Conservation (phyloP, 1,284 basidiomycete species). For the Thelephora terrestris region DNA sequence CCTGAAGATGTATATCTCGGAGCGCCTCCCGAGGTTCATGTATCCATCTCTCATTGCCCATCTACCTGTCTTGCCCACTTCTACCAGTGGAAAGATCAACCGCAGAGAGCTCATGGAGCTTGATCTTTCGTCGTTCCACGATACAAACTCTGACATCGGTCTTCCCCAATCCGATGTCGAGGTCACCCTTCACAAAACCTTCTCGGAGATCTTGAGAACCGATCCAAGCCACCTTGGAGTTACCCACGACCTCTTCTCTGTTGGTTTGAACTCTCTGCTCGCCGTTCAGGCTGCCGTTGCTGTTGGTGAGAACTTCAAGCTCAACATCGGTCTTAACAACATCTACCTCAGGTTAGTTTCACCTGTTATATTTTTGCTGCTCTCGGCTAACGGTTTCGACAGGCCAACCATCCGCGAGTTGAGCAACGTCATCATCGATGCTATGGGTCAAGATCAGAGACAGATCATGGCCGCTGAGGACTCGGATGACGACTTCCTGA, state of each 20-base stretch:
- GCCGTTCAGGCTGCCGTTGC: conserved; percentile 20
- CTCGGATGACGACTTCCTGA: conserved; percentile 8
- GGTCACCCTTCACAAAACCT: conserved; percentile 17
- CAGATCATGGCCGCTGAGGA: conserved; percentile 11
- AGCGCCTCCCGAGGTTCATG: conserved; percentile 22
- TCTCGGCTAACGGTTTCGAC: background rate
- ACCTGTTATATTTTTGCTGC: background rate
- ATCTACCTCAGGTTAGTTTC: conserved; percentile 18
- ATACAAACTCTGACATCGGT: conserved; percentile 17
- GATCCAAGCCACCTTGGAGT: conserved; percentile 17
- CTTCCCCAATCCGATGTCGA: conserved; percentile 18
- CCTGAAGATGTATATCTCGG: conserved; percentile 17
- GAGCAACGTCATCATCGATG: conserved; percentile 19
- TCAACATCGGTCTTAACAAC: conserved; percentile 21
- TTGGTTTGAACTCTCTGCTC: conserved; percentile 21
- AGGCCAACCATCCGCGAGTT: conserved; percentile 19
- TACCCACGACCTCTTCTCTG: conserved; percentile 18
- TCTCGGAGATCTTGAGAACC: conserved; percentile 15
- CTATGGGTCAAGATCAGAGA: conserved; percentile 18
- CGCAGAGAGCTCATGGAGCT: conserved; percentile 18
- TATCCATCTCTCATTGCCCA: conserved; percentile 19
- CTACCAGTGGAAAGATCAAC: conserved; percentile 20
- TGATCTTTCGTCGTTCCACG: conserved; percentile 16
- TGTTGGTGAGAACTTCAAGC: conserved; percentile 20
- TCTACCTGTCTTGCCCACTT: conserved; percentile 17